Evolutionary conservation across 768 basidiomycete genomes (phyloP).

Genomic region (Daedaleopsis sinensis): DNA sequence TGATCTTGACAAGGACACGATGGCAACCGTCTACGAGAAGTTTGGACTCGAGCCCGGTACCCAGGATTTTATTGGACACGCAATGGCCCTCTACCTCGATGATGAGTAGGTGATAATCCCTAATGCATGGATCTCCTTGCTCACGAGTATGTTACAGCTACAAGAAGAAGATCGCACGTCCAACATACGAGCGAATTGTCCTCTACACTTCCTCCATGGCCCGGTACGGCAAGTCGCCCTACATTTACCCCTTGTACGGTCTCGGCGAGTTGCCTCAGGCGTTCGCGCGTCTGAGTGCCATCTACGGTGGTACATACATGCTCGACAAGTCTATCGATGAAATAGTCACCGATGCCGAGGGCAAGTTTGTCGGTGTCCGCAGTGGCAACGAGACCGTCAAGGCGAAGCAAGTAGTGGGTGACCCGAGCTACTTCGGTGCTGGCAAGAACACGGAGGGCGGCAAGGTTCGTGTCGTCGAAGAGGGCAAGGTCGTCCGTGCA

Average conservation of each 20-base stretch:
- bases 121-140: background rate
- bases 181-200: slow-evolving; percentile 91
- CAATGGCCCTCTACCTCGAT: slow-evolving; percentile 97
- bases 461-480: slow-evolving; percentile 87
- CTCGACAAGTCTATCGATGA: slow-evolving; percentile 93
- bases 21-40: slow-evolving; percentile 95
- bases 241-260: slow-evolving; percentile 99
- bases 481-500: slow-evolving; percentile 92
- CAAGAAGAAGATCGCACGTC: slow-evolving; percentile 88
- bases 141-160: slow-evolving; percentile 57
- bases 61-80: slow-evolving; percentile 98
- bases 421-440: slow-evolving; percentile 95
- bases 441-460: slow-evolving; percentile 65
- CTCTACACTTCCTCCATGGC: slow-evolving; percentile 99
- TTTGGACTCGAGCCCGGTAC: slow-evolving; percentile 97
- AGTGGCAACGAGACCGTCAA: slow-evolving; percentile 90
- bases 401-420: slow-evolving; percentile 97
- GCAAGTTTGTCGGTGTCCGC: slow-evolving; percentile 92
- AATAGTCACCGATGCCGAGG: slow-evolving; percentile 83
- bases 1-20: slow-evolving; percentile 86
- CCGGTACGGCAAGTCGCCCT: slow-evolving; percentile 98
- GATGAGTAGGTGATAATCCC: slow-evolving; percentile 76
- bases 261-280: slow-evolving; percentile 99
- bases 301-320: slow-evolving; percentile 99
- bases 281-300: slow-evolving; percentile 96